Percentiles rank a stretch among this genome's conserved stretches.
Conservation (phyloP, 1,139 yeast genomes). For the Geotrichum bryndzae region DNA sequence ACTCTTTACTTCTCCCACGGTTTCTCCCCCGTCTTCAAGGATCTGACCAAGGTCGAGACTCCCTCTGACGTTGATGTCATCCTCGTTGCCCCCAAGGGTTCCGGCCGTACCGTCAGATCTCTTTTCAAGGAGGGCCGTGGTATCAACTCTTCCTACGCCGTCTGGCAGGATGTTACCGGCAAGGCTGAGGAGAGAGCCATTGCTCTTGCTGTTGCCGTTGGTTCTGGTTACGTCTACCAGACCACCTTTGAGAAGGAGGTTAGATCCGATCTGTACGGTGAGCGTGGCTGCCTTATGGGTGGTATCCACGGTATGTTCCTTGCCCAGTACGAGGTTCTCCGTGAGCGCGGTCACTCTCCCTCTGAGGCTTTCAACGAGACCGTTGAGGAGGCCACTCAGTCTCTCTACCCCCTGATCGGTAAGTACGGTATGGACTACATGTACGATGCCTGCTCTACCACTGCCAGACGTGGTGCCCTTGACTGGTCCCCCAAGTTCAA, state of each 20-base stretch:
- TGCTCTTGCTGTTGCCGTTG: slow-evolving; percentile 98
- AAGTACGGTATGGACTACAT: slow-evolving; percentile 99
- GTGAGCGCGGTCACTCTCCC: slow-evolving; percentile 99
- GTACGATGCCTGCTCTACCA: slow-evolving; percentile 99
- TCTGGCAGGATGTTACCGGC: slow-evolving; percentile 98
- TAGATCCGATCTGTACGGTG: slow-evolving; percentile 98
- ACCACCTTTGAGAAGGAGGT: slow-evolving; percentile 99
- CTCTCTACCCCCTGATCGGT: slow-evolving; percentile 97
- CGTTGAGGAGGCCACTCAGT: slow-evolving; percentile 99
- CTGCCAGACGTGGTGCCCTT: slow-evolving; percentile 99
- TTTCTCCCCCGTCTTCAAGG: slow-evolving; percentile 98
- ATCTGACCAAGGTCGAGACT: slow-evolving; percentile 91
- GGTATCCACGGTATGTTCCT: slow-evolving; percentile 99
- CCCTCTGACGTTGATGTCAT: slow-evolving; percentile 94
- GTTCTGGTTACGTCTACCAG: slow-evolving; percentile 99
- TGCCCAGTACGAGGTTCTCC: slow-evolving; percentile 98
- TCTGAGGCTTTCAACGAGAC: slow-evolving; percentile 99
- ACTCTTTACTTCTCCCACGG: slow-evolving; percentile 99
- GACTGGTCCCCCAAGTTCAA: slow-evolving; percentile 99
- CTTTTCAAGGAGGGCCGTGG: slow-evolving; percentile 99
- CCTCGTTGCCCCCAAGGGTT: slow-evolving; percentile 99
- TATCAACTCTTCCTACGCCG: slow-evolving; percentile 97
- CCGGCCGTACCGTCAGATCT: slow-evolving; percentile 99
- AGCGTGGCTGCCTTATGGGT: slow-evolving; percentile 99
- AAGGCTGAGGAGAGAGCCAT: slow-evolving; percentile 98